Percentiles rank a stretch among this genome's conserved stretches.
phyloP scores from a whole-genome alignment of 495 filamentous ascomycete genomes.

The Neurospora terricola region DNA sequence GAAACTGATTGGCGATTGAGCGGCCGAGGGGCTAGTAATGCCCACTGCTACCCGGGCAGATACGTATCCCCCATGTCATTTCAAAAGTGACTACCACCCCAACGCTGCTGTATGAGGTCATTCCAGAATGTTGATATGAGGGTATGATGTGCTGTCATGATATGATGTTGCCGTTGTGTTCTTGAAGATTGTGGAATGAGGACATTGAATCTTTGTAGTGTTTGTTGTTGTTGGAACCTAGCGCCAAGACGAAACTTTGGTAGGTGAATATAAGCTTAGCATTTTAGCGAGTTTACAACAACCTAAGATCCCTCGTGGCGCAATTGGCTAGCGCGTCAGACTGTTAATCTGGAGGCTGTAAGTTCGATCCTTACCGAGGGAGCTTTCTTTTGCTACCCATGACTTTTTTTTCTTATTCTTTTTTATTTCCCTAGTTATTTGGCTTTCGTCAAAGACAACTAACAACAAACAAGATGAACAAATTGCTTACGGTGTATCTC shows the following conservation, averaged over 20 bases:
- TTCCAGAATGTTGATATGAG: neutral
- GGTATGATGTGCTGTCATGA: too few species aligned
- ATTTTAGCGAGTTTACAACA: neutral
- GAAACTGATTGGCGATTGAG: constrained; percentile 2
- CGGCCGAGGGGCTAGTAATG: neutral
- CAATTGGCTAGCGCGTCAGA: neutral
- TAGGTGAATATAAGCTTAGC: neutral
- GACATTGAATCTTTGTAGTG: neutral
- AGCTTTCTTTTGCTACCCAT: neutral
- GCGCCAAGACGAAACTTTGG: neutral
- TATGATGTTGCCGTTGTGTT: too few species aligned
- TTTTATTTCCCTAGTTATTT: neutral
- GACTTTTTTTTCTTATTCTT: neutral
- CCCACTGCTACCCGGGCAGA: neutral
- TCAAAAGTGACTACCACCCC: neutral
- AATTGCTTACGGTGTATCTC: neutral
- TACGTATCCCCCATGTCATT: neutral
- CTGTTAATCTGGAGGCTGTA: neutral
- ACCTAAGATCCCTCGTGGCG: neutral
- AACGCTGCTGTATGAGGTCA: neutral
- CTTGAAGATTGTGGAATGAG: neutral
- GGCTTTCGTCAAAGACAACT: neutral
- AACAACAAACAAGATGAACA: neutral
- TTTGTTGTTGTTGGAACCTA: neutral
- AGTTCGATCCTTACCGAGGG: neutral